Conservation (phyloP, 768 basidiomycete genomes). For the Termitomyces sp. region DNA sequence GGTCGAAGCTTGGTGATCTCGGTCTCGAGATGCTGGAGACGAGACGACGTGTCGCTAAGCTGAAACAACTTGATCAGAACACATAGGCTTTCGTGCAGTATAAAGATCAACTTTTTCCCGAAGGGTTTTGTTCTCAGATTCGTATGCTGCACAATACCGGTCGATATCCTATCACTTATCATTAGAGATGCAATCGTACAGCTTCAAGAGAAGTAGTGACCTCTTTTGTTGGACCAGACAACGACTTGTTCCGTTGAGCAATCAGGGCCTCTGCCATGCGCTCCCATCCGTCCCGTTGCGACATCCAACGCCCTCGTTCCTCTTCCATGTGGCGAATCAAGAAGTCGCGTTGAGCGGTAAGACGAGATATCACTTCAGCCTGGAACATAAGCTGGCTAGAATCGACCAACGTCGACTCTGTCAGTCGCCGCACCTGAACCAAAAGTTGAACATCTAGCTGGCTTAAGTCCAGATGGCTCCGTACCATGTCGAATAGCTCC, state of each 20-base stretch:
- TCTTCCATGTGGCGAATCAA: slow-evolving; percentile 50
- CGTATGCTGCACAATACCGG: slow-evolving; percentile 43
- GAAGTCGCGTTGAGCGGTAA: slow-evolving; percentile 58
- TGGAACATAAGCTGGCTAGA: slow-evolving; percentile 51
- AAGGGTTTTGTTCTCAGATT: slow-evolving; percentile 60
- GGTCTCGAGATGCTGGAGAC: slow-evolving; percentile 53
- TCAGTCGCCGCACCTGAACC: slow-evolving; percentile 46
- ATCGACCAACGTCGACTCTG: slow-evolving; percentile 33
- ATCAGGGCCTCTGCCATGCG: slow-evolving; percentile 68
- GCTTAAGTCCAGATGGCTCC: slow-evolving; percentile 13
- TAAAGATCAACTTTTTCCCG: slow-evolving; percentile 51
- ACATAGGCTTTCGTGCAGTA: neutral
- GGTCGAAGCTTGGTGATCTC: slow-evolving; percentile 68
- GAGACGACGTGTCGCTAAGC: slow-evolving; percentile 57
- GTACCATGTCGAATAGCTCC: slow-evolving; percentile 58
- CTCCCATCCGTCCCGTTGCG: slow-evolving; percentile 63
- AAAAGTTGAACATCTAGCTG: neutral
- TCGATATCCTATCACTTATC: slow-evolving; percentile 47
- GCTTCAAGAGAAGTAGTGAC: neutral
- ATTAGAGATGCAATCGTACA: slow-evolving; percentile 3
- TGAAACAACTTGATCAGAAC: slow-evolving; percentile 23
- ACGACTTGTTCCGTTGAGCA: slow-evolving; percentile 40
- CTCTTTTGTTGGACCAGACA: slow-evolving; percentile 19
- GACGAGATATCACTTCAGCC: slow-evolving; percentile 55
- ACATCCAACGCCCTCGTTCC: slow-evolving; percentile 57